Percentiles rank a stretch among this genome's conserved stretches.
phyloP scores from a whole-genome alignment of 2,329 filamentous ascomycete species.

The Cladorrhinum sp. region DNA sequence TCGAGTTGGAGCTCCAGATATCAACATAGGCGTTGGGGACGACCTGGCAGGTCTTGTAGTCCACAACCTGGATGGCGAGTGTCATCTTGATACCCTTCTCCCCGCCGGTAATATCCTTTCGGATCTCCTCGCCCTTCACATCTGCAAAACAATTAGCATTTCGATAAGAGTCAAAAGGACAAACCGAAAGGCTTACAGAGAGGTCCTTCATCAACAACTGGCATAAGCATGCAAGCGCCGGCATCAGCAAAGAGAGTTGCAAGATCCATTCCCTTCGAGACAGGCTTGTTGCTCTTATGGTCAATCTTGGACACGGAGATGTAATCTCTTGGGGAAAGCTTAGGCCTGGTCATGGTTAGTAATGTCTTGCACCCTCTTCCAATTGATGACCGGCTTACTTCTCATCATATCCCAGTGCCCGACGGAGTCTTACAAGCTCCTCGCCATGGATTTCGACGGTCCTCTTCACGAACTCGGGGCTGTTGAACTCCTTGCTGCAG shows the following conservation, averaged over 20 bases:
- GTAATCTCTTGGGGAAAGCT: constrained; percentile 30
- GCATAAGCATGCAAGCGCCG: constrained; percentile 44
- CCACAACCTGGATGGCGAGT: constrained; percentile 53
- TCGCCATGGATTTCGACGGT: constrained; percentile 30
- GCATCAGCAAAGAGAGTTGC: constrained; percentile 37
- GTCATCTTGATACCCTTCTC: constrained; percentile 48
- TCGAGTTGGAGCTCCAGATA: constrained; percentile 49
- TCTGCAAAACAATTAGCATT: constrained; percentile 27
- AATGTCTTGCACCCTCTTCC: not conserved
- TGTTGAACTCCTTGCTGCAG: constrained; percentile 27
- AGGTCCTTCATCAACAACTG: constrained; percentile 47
- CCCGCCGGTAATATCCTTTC: constrained; percentile 45
- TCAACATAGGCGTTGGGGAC: constrained; percentile 49
- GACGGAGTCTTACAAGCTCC: constrained; percentile 28
- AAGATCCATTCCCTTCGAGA: constrained; percentile 31
- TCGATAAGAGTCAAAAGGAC: constrained; percentile 8
- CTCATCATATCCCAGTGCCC: constrained; percentile 26
- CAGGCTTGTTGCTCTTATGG: constrained; percentile 34
- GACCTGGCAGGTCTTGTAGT: constrained; percentile 52
- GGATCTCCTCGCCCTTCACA: constrained; percentile 50
- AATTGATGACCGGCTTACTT: constrained; percentile 1
- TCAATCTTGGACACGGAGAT: constrained; percentile 31
- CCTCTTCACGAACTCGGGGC: constrained; percentile 29
- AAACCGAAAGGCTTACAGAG: constrained; percentile 34
- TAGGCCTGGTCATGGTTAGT: constrained; percentile 15